Evolutionary conservation across 176 grass and related monocot species (phyloP).

Genomic region (Metroxylon sagu): DNA sequence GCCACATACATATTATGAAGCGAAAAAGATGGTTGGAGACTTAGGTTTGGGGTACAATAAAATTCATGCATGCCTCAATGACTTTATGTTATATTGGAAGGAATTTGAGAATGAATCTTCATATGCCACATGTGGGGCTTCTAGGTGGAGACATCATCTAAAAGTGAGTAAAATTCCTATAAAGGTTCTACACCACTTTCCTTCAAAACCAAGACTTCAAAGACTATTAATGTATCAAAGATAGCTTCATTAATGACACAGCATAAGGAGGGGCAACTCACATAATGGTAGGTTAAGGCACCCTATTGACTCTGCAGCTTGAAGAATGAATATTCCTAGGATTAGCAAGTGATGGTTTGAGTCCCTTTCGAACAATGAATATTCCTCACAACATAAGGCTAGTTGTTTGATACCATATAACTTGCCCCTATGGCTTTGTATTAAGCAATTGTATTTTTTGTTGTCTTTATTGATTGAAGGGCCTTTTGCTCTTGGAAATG

Average conservation of each 20-base stretch:
- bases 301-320: not conserved
- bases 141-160: too few species aligned
- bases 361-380: not conserved
- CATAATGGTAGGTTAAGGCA: not conserved
- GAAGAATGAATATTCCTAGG: not conserved
- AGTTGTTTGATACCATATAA: not conserved
- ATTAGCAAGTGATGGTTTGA: not conserved
- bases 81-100: too few species aligned
- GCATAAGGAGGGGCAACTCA: not conserved
- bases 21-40: too few species aligned
- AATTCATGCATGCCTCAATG: too few species aligned
- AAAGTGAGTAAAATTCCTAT: not conserved
- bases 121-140: too few species aligned
- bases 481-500: not conserved
- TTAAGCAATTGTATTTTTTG: not conserved
- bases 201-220: not conserved
- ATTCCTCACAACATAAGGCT: not conserved
- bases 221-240: not conserved
- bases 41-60: too few species aligned
- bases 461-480: not conserved
- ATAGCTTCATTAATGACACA: not conserved
- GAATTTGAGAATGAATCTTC: too few species aligned
- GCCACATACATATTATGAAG: too few species aligned
- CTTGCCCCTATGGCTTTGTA: not conserved
- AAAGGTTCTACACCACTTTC: conserved; percentile 2